These are phyloP conservation scores for Asterochloris sp. DNA, from an alignment of 139 green algal species.

Conservation along the genomic window DNA sequence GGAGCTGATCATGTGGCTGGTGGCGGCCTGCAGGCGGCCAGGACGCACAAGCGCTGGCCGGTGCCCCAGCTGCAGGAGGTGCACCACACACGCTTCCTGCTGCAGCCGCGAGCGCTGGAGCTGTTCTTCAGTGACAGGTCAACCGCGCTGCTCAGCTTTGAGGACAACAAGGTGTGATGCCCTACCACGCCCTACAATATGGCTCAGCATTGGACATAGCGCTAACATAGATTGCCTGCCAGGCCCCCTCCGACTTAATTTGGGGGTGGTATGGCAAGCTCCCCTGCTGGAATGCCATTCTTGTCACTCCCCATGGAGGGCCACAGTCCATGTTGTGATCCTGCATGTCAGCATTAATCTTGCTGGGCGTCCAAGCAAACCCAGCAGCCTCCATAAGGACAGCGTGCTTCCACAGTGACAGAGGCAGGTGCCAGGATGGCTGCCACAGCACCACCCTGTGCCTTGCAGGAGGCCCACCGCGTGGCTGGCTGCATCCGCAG, in stretches of 20 bases:
- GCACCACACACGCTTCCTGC: constrained; percentile 60
- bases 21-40: neutral
- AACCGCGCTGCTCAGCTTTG: constrained; percentile 55
- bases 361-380: too few species aligned
- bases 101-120: constrained; percentile 61
- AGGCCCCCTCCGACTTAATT: too few species aligned
- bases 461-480: constrained; percentile 24
- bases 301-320: too few species aligned
- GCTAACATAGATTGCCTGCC: too few species aligned
- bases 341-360: too few species aligned
- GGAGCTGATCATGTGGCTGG: too few species aligned
- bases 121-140: constrained; percentile 54
- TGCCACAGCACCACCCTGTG: neutral
- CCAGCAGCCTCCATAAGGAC: too few species aligned
- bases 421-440: neutral
- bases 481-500: constrained; percentile 14
- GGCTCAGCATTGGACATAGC: neutral
- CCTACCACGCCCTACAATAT: neutral
- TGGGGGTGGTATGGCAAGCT: too few species aligned
- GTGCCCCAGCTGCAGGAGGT: constrained; percentile 31
- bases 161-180: constrained; percentile 13
- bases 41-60: constrained; percentile 32
- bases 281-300: too few species aligned
- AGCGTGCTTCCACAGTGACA: neutral
- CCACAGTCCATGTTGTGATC: too few species aligned